These are phyloP conservation scores for Penicillium polonicum DNA, from an alignment of 2,329 filamentous ascomycete genomes.

Conservation along the genomic window DNA sequence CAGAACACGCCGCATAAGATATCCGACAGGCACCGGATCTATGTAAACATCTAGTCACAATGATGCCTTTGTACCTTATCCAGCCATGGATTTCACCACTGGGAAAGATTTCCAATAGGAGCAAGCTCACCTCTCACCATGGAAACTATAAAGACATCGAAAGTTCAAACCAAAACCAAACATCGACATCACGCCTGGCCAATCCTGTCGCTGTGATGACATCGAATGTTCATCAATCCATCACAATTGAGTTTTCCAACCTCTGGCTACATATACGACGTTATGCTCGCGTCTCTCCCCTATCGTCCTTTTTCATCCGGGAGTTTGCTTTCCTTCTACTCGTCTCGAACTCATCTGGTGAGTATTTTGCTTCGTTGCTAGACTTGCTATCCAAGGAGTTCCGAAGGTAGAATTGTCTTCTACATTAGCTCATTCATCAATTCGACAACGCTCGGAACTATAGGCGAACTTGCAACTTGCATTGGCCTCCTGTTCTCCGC, in stretches of 20 bases:
- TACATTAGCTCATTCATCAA: background rate
- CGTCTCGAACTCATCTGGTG: background rate
- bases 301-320: background rate
- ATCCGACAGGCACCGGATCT: conserved; percentile 18
- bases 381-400: background rate
- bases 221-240: conserved; percentile 21
- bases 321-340: background rate
- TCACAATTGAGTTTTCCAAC: conserved; percentile 4
- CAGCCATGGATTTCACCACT: conserved; percentile 9
- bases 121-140: conserved; percentile 1
- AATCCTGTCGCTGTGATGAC: conserved; percentile 17
- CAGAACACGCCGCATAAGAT: conserved; percentile 14
- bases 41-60: conserved; percentile 22
- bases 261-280: conserved; percentile 19
- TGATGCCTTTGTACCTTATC: conserved; percentile 8
- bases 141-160: conserved; percentile 4
- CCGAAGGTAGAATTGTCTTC: background rate
- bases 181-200: background rate
- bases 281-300: background rate
- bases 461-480: background rate
- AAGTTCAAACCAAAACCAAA: background rate
- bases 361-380: background rate
- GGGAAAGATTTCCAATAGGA: conserved; percentile 21
- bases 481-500: background rate
- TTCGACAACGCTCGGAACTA: background rate